Evolutionary conservation across 805 yeast genomes (phyloP).

Genomic region (Jamesozyma spencerorum): DNA sequence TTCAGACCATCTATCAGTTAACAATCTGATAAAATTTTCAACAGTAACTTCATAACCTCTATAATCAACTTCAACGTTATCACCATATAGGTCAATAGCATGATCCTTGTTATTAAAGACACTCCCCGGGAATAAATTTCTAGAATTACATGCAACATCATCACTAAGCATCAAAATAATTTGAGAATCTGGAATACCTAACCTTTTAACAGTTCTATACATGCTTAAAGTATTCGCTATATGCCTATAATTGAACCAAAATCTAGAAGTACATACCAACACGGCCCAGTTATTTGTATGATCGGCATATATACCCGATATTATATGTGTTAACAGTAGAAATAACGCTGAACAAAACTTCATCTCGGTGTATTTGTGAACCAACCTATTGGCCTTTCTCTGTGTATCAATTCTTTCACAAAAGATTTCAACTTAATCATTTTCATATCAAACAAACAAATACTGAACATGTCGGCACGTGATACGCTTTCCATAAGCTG

Average conservation of each 20-base stretch:
- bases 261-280: constrained; percentile 86
- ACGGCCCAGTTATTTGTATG: constrained; percentile 77
- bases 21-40: constrained; percentile 82
- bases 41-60: constrained; percentile 98
- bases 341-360: constrained; percentile 1
- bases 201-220: constrained; percentile 89
- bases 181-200: constrained; percentile 97
- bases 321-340: constrained; percentile 1
- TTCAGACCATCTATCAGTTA: constrained; percentile 93
- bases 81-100: constrained; percentile 88
- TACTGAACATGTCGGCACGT: background rate
- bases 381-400: no score
- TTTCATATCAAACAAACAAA: no score
- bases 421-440: no score
- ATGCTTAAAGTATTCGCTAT: constrained; percentile 93
- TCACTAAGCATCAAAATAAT: constrained; percentile 93
- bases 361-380: constrained; percentile 1
- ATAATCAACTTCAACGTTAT: constrained; percentile 89
- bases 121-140: constrained; percentile 93
- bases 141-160: constrained; percentile 93
- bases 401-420: no score
- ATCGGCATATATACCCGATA: constrained; percentile 5
- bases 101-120: constrained; percentile 91
- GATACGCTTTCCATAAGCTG: no score
- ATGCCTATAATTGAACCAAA: constrained; percentile 98